Evolutionary conservation across 225 moss, liverwort and hornwort genomes (phyloP), one percentile per base, ranked within the genome.

Genomic region (Climacium dendroides): DNA sequence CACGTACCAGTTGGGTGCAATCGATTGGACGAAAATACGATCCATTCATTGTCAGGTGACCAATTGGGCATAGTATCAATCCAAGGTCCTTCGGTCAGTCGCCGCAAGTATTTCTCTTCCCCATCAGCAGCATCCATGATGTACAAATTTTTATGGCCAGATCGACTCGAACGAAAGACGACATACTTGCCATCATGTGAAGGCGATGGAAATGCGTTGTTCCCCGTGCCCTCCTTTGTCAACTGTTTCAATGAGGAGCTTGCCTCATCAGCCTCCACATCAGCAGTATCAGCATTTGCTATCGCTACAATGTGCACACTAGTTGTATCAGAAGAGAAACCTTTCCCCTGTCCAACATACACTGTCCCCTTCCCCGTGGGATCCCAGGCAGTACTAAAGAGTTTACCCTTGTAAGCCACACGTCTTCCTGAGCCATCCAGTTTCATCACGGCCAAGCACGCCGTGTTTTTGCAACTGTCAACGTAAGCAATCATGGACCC

Each of bases 41-140:
- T 97, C 98, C 97, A 98, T 82, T 96, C 94, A 13, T 95, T 95
- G 55, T 90, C 89, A 61, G 96, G 96, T 41, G 98, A 97, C 98
- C 98, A 98, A 54, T 82, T 84, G n/a, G 96, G 91, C 93, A 96
- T 96, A 14, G 94, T 94, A 74, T 98, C 98, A 13, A 87, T 94
- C 94, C 96, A 98, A 37, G 90, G 81, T 26, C 98, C 98, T 54
- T 95, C 90, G 2, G 98, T 98, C 30, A 98, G 94, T 65, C 82
- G 96, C 69, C 91, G 83, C 82, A 98, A 52, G 62, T 91, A 91
- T 58, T 90, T 92, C 87, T 87, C 95, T 83, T 98, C 98, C 32
- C 97, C 98, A 47, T 90, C 92, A 39, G 75, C 92, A 78, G 97
- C 96, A 84, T 98, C 95, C 96, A 96, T 96, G 65, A 98, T 94